Conservation (phyloP, 2,329 filamentous ascomycete species). For the Setomelanomma holmii region DNA sequence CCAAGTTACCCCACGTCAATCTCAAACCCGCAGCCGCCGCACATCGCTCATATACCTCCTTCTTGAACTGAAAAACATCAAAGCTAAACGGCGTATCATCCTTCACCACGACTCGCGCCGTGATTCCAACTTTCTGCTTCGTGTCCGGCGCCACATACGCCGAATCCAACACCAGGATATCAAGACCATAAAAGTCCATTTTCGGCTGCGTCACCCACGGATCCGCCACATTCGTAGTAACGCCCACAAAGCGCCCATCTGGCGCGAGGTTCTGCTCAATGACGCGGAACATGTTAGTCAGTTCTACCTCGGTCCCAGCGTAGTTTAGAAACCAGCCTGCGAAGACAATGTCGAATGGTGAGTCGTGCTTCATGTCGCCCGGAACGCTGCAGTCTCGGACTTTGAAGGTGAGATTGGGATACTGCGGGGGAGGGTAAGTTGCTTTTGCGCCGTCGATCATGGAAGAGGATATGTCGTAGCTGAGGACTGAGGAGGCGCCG, state of each 20-base stretch:
- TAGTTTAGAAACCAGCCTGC: constrained; percentile 44
- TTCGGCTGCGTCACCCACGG: constrained; percentile 21
- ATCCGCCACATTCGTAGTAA: constrained; percentile 35
- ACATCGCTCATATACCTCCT: constrained; percentile 37
- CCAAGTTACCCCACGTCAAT: constrained; percentile 25
- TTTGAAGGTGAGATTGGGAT: constrained; percentile 26
- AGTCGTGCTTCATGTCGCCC: not conserved
- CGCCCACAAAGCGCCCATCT: constrained; percentile 27
- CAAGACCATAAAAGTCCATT: constrained; percentile 31
- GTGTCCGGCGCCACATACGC: constrained; percentile 25
- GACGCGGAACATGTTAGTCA: constrained; percentile 32
- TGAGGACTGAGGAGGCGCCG: constrained; percentile 26
- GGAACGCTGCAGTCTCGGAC: constrained; percentile 35
- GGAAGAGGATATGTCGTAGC: constrained; percentile 37
- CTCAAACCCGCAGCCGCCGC: constrained; percentile 27
- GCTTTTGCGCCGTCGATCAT: constrained; percentile 32
- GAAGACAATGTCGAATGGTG: constrained; percentile 34
- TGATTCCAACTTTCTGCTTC: constrained; percentile 25
- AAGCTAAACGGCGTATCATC: constrained; percentile 27
- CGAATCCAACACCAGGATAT: constrained; percentile 27
- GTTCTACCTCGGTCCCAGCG: constrained; percentile 28
- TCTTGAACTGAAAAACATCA: constrained; percentile 35
- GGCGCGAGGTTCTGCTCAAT: constrained; percentile 23
- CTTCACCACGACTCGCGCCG: constrained; percentile 23
- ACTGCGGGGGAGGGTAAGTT: constrained; percentile 17